phyloP scores from a whole-genome alignment of 768 basidiomycete species.

The Panus rudis region DNA sequence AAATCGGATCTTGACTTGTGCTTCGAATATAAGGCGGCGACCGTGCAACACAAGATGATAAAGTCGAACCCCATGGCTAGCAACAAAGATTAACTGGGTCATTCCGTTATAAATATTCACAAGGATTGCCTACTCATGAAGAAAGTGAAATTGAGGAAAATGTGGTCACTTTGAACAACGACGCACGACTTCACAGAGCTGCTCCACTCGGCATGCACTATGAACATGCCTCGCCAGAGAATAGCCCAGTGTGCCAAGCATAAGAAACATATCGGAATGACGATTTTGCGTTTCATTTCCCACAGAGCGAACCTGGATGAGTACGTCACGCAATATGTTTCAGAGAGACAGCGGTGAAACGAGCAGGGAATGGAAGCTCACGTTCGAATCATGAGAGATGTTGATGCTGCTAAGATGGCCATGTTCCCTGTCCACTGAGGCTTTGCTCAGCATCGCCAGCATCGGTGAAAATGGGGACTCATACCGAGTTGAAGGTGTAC shows the following conservation, averaged over 20 bases:
- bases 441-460: neutral
- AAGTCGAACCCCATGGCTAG: conserved; percentile 68
- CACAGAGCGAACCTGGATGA: conserved; percentile 57
- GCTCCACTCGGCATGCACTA: conserved; percentile 53
- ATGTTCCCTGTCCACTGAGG: conserved; percentile 56
- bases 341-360: conserved; percentile 1
- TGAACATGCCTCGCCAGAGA: conserved; percentile 64
- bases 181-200: conserved; percentile 33
- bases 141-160: conserved; percentile 56
- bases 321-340: conserved; percentile 10
- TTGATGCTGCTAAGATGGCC: conserved; percentile 58
- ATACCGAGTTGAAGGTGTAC: conserved; percentile 62
- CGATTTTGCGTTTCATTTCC: conserved; percentile 49
- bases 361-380: conserved; percentile 23
- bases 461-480: no score
- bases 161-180: conserved; percentile 46
- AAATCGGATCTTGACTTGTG: conserved; percentile 51
- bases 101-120: neutral
- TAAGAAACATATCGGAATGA: conserved; percentile 43
- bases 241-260: conserved; percentile 61
- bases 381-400: conserved; percentile 68
- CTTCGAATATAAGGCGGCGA: conserved; percentile 38
- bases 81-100: conserved; percentile 5
- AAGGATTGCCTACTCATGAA: conserved; percentile 48
- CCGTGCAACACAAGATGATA: conserved; percentile 49